Conservation (phyloP, 768 basidiomycete genomes). For the Cyclocybe cylindracea region DNA sequence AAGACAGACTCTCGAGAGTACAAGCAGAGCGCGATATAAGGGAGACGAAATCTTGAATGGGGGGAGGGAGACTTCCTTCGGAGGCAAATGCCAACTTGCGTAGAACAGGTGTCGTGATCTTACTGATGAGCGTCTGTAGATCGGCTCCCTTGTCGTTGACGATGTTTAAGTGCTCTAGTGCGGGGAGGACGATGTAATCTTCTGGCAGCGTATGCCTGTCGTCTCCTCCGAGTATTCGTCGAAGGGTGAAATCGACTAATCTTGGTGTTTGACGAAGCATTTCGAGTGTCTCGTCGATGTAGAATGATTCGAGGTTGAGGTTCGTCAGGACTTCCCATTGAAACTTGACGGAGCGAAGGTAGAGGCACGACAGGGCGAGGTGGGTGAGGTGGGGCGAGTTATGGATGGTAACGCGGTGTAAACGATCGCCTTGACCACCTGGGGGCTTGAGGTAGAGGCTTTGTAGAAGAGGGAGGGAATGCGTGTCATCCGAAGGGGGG, state of each 20-base stretch:
- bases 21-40: slow-evolving; percentile 15
- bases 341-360: slow-evolving; percentile 17
- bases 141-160: slow-evolving; percentile 20
- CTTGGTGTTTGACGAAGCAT: slow-evolving; percentile 17
- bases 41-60: slow-evolving; percentile 5
- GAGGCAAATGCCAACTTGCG: slow-evolving; percentile 7
- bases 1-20: slow-evolving; percentile 6
- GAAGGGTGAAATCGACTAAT: slow-evolving; percentile 11
- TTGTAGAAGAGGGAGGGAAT: slow-evolving; percentile 12
- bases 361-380: slow-evolving; percentile 17
- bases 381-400: slow-evolving; percentile 11
- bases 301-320: slow-evolving; percentile 21
- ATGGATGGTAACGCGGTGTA: slow-evolving; percentile 10
- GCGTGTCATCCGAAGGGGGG: slow-evolving; percentile 10
- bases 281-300: slow-evolving; percentile 19
- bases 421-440: slow-evolving; percentile 18
- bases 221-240: slow-evolving; percentile 17
- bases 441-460: slow-evolving; percentile 17
- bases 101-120: slow-evolving; percentile 15
- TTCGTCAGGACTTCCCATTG: slow-evolving; percentile 14
- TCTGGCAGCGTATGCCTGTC: slow-evolving; percentile 18
- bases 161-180: slow-evolving; percentile 12
- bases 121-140: slow-evolving; percentile 10
- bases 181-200: slow-evolving; percentile 8
- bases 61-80: slow-evolving; percentile 6